A percentile compares a stretch with the other conserved stretches of the same genome.
Evolutionary conservation across 345 rosid genomes (phyloP).

Genomic region (Eucalyptus pumila): DNA sequence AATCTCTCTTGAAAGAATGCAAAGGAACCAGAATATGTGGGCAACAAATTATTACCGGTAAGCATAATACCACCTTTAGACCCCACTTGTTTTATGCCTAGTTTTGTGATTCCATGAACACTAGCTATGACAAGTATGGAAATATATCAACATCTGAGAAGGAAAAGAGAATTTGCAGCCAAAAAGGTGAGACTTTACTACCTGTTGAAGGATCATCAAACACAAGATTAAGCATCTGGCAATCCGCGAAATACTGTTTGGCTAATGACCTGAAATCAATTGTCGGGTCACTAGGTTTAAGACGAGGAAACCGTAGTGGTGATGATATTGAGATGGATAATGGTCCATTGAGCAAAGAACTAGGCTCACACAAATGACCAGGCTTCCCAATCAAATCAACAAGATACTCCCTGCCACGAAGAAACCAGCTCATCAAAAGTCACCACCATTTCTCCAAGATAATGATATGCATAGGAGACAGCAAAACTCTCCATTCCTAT

Average conservation of each 20-base stretch:
- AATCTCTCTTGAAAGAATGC: background rate
- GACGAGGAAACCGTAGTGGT: constrained; percentile 88
- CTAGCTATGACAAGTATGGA: background rate
- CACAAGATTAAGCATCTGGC: constrained; percentile 65
- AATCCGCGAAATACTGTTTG: constrained; percentile 78
- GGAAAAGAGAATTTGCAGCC: background rate
- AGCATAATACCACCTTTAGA: background rate
- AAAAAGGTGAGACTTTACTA: constrained; percentile 4
- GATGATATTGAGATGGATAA: constrained; percentile 87
- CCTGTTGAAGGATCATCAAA: constrained; percentile 78
- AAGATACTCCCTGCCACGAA: constrained; percentile 78
- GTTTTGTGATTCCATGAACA: background rate
- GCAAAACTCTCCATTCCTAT: background rate
- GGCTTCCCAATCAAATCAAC: constrained; percentile 92
- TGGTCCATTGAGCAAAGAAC: constrained; percentile 96
- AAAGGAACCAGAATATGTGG: background rate
- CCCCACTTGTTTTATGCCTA: background rate
- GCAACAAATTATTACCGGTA: background rate
- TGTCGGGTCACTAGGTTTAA: constrained; percentile 50
- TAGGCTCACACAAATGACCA: constrained; percentile 82
- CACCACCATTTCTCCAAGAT: background rate
- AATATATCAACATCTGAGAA: background rate
- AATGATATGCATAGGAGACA: background rate
- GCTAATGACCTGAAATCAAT: constrained; percentile 81
- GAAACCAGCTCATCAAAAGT: constrained; percentile 8